Evolutionary conservation across 83 land plant species (phyloP).

Genomic region (Isoetes engelmannii): DNA sequence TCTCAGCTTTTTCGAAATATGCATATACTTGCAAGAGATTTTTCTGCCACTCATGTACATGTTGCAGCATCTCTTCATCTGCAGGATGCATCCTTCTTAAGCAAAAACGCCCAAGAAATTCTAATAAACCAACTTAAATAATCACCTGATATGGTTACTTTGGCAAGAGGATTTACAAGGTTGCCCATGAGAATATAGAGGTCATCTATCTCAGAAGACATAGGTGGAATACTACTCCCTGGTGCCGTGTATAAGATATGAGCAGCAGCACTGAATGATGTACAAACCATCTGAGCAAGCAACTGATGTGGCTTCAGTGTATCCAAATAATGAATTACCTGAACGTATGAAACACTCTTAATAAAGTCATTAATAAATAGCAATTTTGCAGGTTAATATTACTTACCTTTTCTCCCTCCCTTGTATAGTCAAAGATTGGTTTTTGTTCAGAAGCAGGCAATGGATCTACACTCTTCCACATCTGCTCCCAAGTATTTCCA

Average conservation of each 20-base stretch:
- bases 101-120: no score
- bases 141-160: slow-evolving; percentile 22
- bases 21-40: slow-evolving; percentile 57
- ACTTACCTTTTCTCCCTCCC: slow-evolving; percentile 91
- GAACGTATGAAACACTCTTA: slow-evolving; percentile 1
- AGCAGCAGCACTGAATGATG: slow-evolving; percentile 73
- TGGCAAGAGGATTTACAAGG: slow-evolving; percentile 39
- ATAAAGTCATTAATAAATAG: no score
- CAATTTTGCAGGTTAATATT: slow-evolving; percentile 11
- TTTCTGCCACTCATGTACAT: slow-evolving; percentile 40
- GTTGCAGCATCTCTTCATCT: slow-evolving; percentile 39
- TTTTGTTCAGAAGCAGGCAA: slow-evolving; percentile 72
- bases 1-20: slow-evolving; percentile 68
- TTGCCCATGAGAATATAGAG: slow-evolving; percentile 58
- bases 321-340: slow-evolving; percentile 93
- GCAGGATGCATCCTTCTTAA: slow-evolving; percentile 15
- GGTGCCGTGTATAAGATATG: slow-evolving; percentile 52
- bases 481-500: slow-evolving; percentile 67
- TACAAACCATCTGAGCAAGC: slow-evolving; percentile 84
- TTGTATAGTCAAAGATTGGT: slow-evolving; percentile 76
- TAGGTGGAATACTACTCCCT: slow-evolving; percentile 40
- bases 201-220: slow-evolving; percentile 61
- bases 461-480: slow-evolving; percentile 72
- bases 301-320: slow-evolving; percentile 79
- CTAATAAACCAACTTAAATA: no score